A percentile compares a stretch with the other conserved stretches of the same genome.
Evolutionary conservation across 1,284 basidiomycete species (phyloP).

Genomic region (Malassezia furfur): DNA sequence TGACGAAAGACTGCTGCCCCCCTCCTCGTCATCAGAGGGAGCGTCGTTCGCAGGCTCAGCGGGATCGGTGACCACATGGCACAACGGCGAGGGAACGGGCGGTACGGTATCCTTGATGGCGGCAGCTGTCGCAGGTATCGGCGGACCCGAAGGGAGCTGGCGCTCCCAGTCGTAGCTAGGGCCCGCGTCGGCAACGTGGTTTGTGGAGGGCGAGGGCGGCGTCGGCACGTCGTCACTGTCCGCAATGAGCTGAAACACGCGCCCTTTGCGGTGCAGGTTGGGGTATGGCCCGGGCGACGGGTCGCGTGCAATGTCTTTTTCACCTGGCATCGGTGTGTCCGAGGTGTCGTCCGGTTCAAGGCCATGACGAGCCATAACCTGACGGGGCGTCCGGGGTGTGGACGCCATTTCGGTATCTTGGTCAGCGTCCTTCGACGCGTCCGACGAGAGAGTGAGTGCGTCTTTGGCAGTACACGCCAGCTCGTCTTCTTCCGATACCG

Average conservation of each 20-base stretch:
- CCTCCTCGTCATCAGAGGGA: background rate
- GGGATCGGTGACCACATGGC: background rate
- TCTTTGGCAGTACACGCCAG: no score
- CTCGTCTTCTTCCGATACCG: no score
- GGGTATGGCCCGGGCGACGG: no score
- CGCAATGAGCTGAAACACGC: constrained; percentile 37
- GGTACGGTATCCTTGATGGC: constrained; percentile 37
- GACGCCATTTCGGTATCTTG: no score
- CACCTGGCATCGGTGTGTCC: no score
- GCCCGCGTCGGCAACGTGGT: background rate
- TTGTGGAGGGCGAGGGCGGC: background rate
- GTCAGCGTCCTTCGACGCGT: no score
- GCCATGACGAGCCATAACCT: no score
- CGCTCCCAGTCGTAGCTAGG: constrained; percentile 18
- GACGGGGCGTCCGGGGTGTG: no score
- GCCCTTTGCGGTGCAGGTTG: constrained; percentile 23
- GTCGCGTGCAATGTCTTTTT: no score
- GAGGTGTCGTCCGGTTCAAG: no score
- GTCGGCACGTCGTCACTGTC: constrained; percentile 24
- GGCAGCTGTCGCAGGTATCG: constrained; percentile 20
- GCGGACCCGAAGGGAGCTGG: constrained; percentile 28
- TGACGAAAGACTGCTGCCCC: background rate
- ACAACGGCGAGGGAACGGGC: constrained; percentile 36
- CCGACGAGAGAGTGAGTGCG: background rate
- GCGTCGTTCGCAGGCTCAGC: background rate